Evolutionary conservation across 176 grass and related monocot species (phyloP), one percentile per base, ranked within the genome.

Genomic region (Pontederia crassipes): DNA sequence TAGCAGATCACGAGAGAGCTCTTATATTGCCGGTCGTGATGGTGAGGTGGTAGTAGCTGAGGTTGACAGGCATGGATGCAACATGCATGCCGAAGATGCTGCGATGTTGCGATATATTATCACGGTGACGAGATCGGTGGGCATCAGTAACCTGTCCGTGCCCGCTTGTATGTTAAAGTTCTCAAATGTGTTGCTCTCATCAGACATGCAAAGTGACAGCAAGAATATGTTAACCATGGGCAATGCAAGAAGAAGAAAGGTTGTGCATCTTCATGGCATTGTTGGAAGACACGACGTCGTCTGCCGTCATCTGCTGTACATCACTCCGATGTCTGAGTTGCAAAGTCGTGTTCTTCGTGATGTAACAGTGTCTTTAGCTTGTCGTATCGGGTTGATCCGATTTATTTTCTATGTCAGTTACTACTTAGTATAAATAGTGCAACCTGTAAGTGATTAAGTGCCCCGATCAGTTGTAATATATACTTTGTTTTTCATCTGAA

Each of bases 41-140:
- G 16, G 74, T 56, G 48, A 89, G 78, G 62, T 86, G 84, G 32
- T 66, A 81, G 84, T 88, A 92, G 74, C 74, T 77, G 58, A 98
- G 58, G 2, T 75, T 74, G 69, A 98, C 29, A 12, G 93, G 84
- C 11, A 80, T 77, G 49, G 88, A 71, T 1, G 64, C 72, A 55
- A 98, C 84, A 10, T 98, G 87, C 13, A 98, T 81, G 55, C 93
- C 93, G 66, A 98, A 98, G 76, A 98, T 92, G 57, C 64, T 78
- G 4, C 93, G 13, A 81, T 86, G 82, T 92, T 98, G 52, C 87
- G 77, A 64, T 85, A 98, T 0, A 74, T 74, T 8, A 98, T 92
- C 64, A 98, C 51, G 54, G 93, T 92, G 20, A 79, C 68, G 54
- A 98, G 62, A 62, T 88, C 77, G 12, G 93, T 98, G 10, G 93